Evolutionary conservation across 2,329 filamentous ascomycete genomes (phyloP).

Genomic region (Claviceps maximensis): DNA sequence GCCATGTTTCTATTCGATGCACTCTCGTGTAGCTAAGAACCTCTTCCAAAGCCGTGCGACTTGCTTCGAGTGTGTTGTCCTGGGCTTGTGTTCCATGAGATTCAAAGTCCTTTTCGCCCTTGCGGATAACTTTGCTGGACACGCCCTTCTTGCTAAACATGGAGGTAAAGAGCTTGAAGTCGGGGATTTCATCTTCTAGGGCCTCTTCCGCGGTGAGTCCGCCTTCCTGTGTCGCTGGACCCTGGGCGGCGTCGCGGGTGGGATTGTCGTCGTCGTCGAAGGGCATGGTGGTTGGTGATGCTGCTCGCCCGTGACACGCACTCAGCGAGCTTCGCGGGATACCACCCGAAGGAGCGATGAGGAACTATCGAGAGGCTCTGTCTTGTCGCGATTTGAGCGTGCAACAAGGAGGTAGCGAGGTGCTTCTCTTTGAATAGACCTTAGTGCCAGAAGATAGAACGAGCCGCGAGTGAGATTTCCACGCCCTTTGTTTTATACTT

Average conservation of each 20-base stretch:
- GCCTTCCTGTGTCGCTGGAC: conserved; percentile 14
- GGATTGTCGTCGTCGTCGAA: conserved; percentile 33
- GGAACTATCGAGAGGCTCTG: too few relatives aligned
- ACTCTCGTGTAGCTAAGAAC: conserved; percentile 66
- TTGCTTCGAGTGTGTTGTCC: conserved; percentile 62
- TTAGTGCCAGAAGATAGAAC: neutral
- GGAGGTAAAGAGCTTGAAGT: conserved; percentile 62
- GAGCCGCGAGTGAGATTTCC: neutral
- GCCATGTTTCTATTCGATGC: conserved; percentile 53
- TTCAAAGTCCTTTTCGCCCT: conserved; percentile 96
- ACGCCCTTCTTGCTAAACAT: conserved; percentile 37
- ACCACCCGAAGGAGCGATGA: too few relatives aligned
- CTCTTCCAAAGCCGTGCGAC: conserved; percentile 77
- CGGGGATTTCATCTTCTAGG: conserved; percentile 68
- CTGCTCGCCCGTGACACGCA: neutral
- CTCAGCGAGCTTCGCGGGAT: neutral
- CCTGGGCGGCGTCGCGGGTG: conserved; percentile 9
- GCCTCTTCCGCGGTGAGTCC: conserved; percentile 36
- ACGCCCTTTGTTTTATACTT: neutral
- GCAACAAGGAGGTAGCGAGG: neutral
- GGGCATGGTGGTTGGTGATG: conserved; percentile 20
- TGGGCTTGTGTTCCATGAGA: conserved; percentile 79
- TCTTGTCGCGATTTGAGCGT: neutral
- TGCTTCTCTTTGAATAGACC: neutral
- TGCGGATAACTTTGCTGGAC: conserved; percentile 59